Conservation (phyloP, 257 asterid genomes). For the Cinchona pubescens region DNA sequence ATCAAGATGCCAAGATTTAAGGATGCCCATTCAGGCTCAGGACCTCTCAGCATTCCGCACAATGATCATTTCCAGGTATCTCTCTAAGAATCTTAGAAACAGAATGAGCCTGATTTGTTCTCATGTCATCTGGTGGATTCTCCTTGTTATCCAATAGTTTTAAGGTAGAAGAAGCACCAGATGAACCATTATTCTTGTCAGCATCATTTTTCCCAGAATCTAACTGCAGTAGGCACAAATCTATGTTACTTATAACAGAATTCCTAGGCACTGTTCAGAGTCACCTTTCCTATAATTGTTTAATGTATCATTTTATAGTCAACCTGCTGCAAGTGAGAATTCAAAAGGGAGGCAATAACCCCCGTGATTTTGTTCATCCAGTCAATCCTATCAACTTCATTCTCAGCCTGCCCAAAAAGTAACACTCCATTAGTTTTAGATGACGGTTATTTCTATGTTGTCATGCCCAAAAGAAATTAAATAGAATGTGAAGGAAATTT, state of each 20-base stretch:
- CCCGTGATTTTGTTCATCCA: constrained; percentile 96
- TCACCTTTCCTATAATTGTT: constrained; percentile 13
- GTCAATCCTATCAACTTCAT: constrained; percentile 89
- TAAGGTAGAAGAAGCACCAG: constrained; percentile 38
- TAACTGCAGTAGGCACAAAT: constrained; percentile 48
- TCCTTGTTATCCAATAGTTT: constrained; percentile 39
- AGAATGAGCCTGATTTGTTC: constrained; percentile 50
- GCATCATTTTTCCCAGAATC: constrained; percentile 44
- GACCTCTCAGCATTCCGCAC: constrained; percentile 88
- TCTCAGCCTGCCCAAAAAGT: constrained; percentile 72
- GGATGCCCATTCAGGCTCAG: constrained; percentile 98
- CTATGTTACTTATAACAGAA: constrained; percentile 7
- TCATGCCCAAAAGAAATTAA: too few species aligned
- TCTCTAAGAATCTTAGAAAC: constrained; percentile 76
- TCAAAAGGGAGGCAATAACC: constrained; percentile 83
- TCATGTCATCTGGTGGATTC: constrained; percentile 35
- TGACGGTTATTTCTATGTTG: neutral
- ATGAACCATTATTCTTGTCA: constrained; percentile 25
- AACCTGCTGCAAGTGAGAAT: constrained; percentile 90
- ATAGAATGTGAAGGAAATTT: too few species aligned
- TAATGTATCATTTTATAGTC: constrained; percentile 8
- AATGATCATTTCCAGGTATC: constrained; percentile 77
- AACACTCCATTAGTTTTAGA: constrained; percentile 8
- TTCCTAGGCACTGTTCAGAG: constrained; percentile 12
- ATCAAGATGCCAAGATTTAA: constrained; percentile 87